Evolutionary conservation across 768 basidiomycete genomes (phyloP), one percentile per base, ranked within the genome.

Genomic region (Gyrodon lividus): DNA sequence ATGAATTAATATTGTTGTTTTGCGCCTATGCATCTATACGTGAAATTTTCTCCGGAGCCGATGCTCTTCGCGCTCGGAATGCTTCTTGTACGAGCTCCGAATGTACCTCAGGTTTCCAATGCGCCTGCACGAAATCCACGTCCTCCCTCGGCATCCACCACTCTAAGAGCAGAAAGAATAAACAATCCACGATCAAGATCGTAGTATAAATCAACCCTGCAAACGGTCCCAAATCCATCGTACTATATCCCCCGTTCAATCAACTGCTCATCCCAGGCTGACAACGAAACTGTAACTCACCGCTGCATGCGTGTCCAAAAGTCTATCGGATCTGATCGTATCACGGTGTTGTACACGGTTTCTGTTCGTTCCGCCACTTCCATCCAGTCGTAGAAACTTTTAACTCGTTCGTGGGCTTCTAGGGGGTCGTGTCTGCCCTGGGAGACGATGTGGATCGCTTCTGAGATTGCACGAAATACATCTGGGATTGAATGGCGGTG

Each of bases 201-300:
- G 87, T 82, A 8, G 89, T 85, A 61, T 92, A 89, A 39, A 98
- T 97, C 2, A 83, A 82, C 0, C 97, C 97, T 8, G 84, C 90
- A 41, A 92, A 84, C 0, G 79, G 80, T 0, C 89, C 97, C 7
- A 91, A 73, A 44, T 78, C 75, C 78, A 90, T 82, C 30, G 89
- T 96, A 62, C 84, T 89, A 60, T 17, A 17, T 39, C n/a, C 31
- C 31, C 28, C 28, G 10, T 9, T 28, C 39, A 5, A 55, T 33
- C 23, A 45, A 24, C 39, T 16, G 28, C n/a, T 5, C 9, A 9
- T 9, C 20, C 19, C 12, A 13, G 22, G 28, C 30, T 10, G 10
- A 6, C 12, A 13, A 30, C 8, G 6, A 17, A 10, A 19, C 1
- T 42, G 6, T 56, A 17, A 60, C 75, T 45, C 51, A 93, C 94